A percentile compares a stretch with the other conserved stretches of the same genome.
Evolutionary conservation across 495 filamentous ascomycete species (phyloP).

Genomic region (Penicillium paradoxum): DNA sequence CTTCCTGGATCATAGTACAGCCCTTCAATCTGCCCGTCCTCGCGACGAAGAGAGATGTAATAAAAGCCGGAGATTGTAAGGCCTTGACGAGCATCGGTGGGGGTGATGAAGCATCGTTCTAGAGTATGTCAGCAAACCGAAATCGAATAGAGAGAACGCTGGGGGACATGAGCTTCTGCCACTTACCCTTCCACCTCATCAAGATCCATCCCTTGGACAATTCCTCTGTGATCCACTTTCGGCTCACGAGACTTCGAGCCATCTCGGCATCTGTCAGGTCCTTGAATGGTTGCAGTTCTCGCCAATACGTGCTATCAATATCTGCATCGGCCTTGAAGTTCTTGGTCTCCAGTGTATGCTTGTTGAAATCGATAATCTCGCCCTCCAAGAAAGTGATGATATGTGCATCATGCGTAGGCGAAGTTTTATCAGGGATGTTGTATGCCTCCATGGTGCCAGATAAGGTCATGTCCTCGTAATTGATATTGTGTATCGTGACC

Average conservation of each 20-base stretch:
- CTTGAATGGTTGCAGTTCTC: conserved; percentile 62
- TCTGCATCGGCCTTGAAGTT: conserved; percentile 55
- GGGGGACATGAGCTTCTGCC: not conserved
- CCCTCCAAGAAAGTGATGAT: conserved; percentile 73
- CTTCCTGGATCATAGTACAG: conserved; percentile 71
- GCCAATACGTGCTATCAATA: conserved; percentile 68
- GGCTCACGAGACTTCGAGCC: conserved; percentile 53
- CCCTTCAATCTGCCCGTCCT: conserved; percentile 60
- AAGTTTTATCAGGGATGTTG: conserved; percentile 60
- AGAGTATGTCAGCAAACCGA: conserved; percentile 7
- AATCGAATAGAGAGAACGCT: not conserved
- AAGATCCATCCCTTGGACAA: conserved; percentile 59
- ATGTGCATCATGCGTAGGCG: conserved; percentile 51
- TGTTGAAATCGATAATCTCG: conserved; percentile 71
- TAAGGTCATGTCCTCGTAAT: conserved; percentile 59
- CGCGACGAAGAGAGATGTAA: conserved; percentile 60
- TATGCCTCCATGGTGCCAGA: conserved; percentile 76
- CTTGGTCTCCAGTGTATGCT: conserved; percentile 62
- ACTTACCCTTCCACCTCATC: conserved; percentile 73
- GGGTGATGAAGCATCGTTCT: conserved; percentile 71
- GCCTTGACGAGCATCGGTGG: conserved; percentile 50
- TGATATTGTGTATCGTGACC: conserved; percentile 64
- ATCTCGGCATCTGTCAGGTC: conserved; percentile 54
- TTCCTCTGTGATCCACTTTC: conserved; percentile 48
- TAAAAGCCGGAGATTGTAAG: conserved; percentile 76